phyloP scores from a whole-genome alignment of 768 basidiomycete species.

The Suillus spraguei region DNA sequence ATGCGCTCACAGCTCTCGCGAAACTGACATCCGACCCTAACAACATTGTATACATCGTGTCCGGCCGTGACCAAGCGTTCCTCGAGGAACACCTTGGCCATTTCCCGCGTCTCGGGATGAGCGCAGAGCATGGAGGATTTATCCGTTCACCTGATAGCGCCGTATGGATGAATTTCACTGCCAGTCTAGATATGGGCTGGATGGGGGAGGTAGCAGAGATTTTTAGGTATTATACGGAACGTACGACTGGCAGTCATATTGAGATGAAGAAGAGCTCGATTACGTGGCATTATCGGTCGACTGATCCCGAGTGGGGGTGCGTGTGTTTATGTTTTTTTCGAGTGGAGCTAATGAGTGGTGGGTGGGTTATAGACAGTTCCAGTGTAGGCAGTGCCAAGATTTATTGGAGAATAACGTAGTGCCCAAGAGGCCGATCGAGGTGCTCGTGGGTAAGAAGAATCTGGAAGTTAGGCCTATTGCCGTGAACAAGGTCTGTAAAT shows the following conservation, averaged over 20 bases:
- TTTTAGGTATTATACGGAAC: constrained; percentile 95
- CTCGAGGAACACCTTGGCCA: constrained; percentile 90
- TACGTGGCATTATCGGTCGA: constrained; percentile 60
- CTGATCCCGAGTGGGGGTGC: constrained; percentile 91
- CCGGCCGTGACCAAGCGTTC: constrained; percentile 92
- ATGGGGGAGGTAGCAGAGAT: constrained; percentile 95
- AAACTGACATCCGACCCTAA: constrained; percentile 75
- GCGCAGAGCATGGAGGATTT: constrained; percentile 96
- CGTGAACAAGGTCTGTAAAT: constrained; percentile 74
- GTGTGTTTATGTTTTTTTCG: constrained; percentile 29
- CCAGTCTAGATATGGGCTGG: constrained; percentile 72
- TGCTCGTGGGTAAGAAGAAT: constrained; percentile 98
- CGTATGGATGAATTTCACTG: constrained; percentile 75
- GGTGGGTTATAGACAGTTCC: constrained; percentile 64
- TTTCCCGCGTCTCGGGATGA: constrained; percentile 81
- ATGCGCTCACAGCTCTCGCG: constrained; percentile 74
- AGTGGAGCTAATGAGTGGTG: constrained; percentile 11
- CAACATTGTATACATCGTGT: constrained; percentile 97
- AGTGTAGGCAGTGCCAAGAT: constrained; percentile 96
- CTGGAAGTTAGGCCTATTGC: constrained; percentile 94
- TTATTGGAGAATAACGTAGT: constrained; percentile 93
- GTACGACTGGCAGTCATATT: constrained; percentile 95
- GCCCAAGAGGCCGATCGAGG: constrained; percentile 93
- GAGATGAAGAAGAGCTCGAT: constrained; percentile 98
- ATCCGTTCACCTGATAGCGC: constrained; percentile 66